Base-by-base conservation (phyloP, 1,139 yeast genomes). In the Lodderomyces parapsilosis region DNA sequence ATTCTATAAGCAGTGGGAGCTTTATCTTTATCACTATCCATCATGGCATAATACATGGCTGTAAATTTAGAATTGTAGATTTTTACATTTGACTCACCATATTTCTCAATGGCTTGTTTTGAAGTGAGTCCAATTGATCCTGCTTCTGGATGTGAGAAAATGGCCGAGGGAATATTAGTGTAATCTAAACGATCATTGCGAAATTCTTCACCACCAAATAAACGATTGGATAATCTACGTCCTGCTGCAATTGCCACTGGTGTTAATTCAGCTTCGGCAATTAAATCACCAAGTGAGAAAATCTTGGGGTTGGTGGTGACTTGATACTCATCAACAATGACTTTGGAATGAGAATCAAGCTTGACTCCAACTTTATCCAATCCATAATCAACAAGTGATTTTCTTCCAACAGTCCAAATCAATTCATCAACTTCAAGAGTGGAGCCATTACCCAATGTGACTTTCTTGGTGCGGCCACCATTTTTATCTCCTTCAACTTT, bases 201-300 rank as follows among this genome's bases (percentile, higher is more conserved):
- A 70, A 77, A 87, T 43, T 76, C 80, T 41, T 91, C 84, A 19
- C 97, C 97, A 7, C 75, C 70, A 62, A 91, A 93, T 49, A 93
- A 69, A 63, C 99, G 80, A 71, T 90, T 91, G 33, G 97, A 80
- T 53, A 93, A 78, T 65, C 81, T 87, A 67, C 99, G 84, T 46
- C 99, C 99, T 6, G 99, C 94, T 33, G 99, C 98, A 71, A 93
- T 93, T 39, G 99, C 99, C 38, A 90, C 98, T 6, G 99, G 99
- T 6, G 99, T 93, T 59, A 93, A 78, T 69, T 93, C 98, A 41
- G 86, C 86, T 46, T 84, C 83, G 49, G 96, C 96, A 35, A 86
- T 84, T 48, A 90, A 95, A 63, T 93, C 99, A 59, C 99, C 99
- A 42, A 93, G 74, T 1, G 99, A 84, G 62, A 76, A 89, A 50